Percentiles rank a stretch among this genome's conserved stretches.
Conservation (phyloP, 2,329 filamentous ascomycete genomes). For the Talaromyces marneffei region DNA sequence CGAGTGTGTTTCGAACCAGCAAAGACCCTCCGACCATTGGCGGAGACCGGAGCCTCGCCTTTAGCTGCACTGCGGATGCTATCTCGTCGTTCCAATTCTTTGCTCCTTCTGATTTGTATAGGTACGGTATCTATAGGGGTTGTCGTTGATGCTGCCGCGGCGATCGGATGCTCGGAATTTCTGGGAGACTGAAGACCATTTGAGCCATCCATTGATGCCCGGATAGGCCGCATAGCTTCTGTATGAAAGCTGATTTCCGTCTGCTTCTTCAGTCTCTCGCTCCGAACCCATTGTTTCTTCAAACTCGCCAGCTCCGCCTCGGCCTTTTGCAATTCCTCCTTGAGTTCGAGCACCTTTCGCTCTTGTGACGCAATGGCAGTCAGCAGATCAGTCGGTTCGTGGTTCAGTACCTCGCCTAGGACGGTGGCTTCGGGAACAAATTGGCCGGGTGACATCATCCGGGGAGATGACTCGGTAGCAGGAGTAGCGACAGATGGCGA, state of each 20-base stretch:
- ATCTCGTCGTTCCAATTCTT: constrained; percentile 68
- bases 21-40: constrained; percentile 58
- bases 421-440: constrained; percentile 18
- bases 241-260: constrained; percentile 56
- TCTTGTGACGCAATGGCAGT: constrained; percentile 90
- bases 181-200: neutral
- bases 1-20: constrained; percentile 57
- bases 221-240: constrained; percentile 55
- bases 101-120: constrained; percentile 34
- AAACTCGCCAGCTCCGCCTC: constrained; percentile 69
- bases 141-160: neutral
- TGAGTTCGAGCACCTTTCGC: constrained; percentile 79
- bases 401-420: constrained; percentile 26
- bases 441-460: constrained; percentile 10
- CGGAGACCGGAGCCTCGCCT: constrained; percentile 28
- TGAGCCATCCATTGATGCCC: constrained; percentile 2
- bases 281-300: constrained; percentile 75
- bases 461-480: constrained; percentile 1
- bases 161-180: neutral
- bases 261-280: constrained; percentile 71
- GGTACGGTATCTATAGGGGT: constrained; percentile 7
- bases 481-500: constrained; percentile 24
- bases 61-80: constrained; percentile 52
- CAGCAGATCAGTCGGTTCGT: constrained; percentile 64
- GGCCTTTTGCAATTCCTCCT: constrained; percentile 79